phyloP scores from a whole-genome alignment of 164 flowering plant genomes.

The Dillenia turbinata region DNA sequence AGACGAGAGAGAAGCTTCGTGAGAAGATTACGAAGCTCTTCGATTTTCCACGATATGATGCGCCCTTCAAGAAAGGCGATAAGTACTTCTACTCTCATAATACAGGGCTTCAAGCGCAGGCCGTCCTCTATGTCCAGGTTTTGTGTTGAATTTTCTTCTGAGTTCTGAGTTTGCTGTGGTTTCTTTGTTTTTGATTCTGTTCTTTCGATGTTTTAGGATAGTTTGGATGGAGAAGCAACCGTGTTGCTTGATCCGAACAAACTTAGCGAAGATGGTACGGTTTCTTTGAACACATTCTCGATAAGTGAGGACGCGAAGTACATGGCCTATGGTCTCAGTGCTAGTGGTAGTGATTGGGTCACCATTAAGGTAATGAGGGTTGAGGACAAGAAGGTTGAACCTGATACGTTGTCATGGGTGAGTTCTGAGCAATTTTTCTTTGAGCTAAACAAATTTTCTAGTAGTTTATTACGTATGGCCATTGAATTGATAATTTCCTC shows the following conservation, averaged over 20 bases:
- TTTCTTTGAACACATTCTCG: conserved; percentile 43
- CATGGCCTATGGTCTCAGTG: conserved; percentile 83
- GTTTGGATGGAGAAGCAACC: conserved; percentile 74
- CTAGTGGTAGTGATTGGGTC: conserved; percentile 99
- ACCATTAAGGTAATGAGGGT: conserved; percentile 83
- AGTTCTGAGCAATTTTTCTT: conserved; percentile 12
- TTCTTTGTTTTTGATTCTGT: conserved; percentile 1
- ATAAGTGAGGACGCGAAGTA: conserved; percentile 90
- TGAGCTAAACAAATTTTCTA: no score
- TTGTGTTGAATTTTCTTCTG: neutral
- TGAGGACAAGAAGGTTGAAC: conserved; percentile 56
- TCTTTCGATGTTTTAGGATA: conserved; percentile 42
- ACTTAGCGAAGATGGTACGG: conserved; percentile 95
- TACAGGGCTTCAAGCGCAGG: conserved; percentile 91
- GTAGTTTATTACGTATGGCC: no score
- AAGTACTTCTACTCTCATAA: conserved; percentile 93
- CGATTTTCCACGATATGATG: conserved; percentile 73
- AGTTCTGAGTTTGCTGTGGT: neutral
- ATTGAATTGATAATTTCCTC: no score
- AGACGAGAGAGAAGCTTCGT: conserved; percentile 63
- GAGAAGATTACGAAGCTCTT: conserved; percentile 57
- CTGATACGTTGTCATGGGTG: conserved; percentile 83
- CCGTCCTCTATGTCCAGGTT: conserved; percentile 94
- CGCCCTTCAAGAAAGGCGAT: conserved; percentile 66
- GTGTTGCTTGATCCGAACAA: conserved; percentile 91